Evolutionary conservation across 2,329 filamentous ascomycete genomes (phyloP), one percentile per base, ranked within the genome.

Genomic region (Ascosphaera acerosa): DNA sequence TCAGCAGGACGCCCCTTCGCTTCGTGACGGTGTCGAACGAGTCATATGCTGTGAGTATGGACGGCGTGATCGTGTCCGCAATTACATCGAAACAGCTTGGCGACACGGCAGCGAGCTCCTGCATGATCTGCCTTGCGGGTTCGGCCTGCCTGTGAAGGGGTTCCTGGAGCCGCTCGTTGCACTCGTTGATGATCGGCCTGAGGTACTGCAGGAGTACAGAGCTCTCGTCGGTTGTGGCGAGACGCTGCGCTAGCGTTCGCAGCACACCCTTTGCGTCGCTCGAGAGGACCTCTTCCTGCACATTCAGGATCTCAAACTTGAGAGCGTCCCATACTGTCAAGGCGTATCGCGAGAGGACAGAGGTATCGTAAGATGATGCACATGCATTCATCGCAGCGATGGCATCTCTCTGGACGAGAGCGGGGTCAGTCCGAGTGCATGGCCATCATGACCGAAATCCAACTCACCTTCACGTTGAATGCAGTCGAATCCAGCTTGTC

Each of bases 401-500:
- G 1, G 70, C 66, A 48, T 75, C 70, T 49, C 66, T 62, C 61
- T 66, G 36, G 15, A 19, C 3, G 7, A 6, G 4, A 33, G 35
- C 47, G 36, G 51, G 42, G 15, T 15, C 25, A 14, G 18, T 19
- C 3, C 17, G 20, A 16, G n/a, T 34, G 19, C 5, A 18, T 7
- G 14, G 18, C 5, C 15, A 29, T n/a, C n/a, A 27, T 31, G 10
- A 30, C 31, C 12, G n/a, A 22, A n/a, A 17, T 19, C 17, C 18
- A 31, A 27, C 42, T 30, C 47, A 64, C 61, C 51, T 75, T 75
- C 12, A 71, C 71, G 44, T 70, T 73, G 37, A 64, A 58, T 2
- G 69, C 72, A 3, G 66, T 72, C 2, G 70, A 73, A 41, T 76
- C 70, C 19, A 76, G 55, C 43, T 74, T 74, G 41, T 76, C 70